Percentiles rank a stretch among this genome's conserved stretches.
Evolutionary conservation across 495 filamentous ascomycete species (phyloP).

Genomic region (Letharia lupina): DNA sequence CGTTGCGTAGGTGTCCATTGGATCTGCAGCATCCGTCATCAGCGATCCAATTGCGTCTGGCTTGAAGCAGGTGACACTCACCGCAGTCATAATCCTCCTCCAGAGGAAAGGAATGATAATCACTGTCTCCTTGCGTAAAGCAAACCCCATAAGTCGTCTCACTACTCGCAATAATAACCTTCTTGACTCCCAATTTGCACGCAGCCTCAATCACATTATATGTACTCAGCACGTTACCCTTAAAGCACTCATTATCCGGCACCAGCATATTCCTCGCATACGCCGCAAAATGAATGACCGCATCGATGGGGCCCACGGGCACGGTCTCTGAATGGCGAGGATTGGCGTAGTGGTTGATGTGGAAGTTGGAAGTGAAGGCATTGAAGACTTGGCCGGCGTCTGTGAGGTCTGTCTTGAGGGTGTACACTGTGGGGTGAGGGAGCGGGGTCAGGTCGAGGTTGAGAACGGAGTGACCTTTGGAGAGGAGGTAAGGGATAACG

Average conservation of each 20-base stretch:
- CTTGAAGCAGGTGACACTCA: neutral
- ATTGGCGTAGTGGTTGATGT: slow-evolving; percentile 40
- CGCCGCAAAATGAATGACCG: slow-evolving; percentile 54
- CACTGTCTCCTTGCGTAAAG: slow-evolving; percentile 48
- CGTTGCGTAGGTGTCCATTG: slow-evolving; percentile 52
- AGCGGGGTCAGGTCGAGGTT: slow-evolving; percentile 50
- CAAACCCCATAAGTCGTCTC: slow-evolving; percentile 53
- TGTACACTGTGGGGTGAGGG: slow-evolving; percentile 42
- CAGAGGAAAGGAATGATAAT: slow-evolving; percentile 48
- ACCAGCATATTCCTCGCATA: slow-evolving; percentile 54
- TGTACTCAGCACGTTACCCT: slow-evolving; percentile 42
- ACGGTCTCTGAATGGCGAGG: slow-evolving; percentile 28
- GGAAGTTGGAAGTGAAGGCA: slow-evolving; percentile 49
- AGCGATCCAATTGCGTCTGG: neutral
- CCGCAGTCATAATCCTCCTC: slow-evolving; percentile 45
- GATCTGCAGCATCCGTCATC: slow-evolving; percentile 23
- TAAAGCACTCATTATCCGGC: slow-evolving; percentile 52
- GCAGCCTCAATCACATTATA: slow-evolving; percentile 58
- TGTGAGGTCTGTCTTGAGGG: slow-evolving; percentile 50
- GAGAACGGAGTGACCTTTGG: slow-evolving; percentile 45
- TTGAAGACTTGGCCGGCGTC: slow-evolving; percentile 52
- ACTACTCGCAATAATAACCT: slow-evolving; percentile 50
- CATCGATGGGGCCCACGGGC: slow-evolving; percentile 40
- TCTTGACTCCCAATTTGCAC: slow-evolving; percentile 50
- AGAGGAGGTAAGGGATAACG: slow-evolving; percentile 46